phyloP scores from a whole-genome alignment of 2,329 filamentous ascomycete genomes.

The Remersonia thermophila region DNA sequence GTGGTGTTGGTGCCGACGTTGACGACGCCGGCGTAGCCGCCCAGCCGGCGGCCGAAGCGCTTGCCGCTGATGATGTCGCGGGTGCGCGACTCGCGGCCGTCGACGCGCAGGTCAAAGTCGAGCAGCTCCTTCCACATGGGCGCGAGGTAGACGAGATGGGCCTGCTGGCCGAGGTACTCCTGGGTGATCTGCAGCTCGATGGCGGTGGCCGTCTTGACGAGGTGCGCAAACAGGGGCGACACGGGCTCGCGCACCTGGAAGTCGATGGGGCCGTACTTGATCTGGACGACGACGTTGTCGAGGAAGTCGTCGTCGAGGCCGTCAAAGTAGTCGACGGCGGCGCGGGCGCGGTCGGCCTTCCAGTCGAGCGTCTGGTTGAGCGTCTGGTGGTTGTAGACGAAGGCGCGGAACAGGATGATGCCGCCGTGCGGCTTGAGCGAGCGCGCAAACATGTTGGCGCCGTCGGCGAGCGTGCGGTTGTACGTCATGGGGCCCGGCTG shows the following conservation, averaged over 20 bases:
- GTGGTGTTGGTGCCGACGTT: conserved; percentile 55
- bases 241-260: conserved; percentile 59
- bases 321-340: conserved; percentile 54
- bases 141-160: conserved; percentile 54
- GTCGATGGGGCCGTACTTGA: conserved; percentile 64
- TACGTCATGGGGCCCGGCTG: conserved; percentile 59
- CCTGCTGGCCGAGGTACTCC: conserved; percentile 61
- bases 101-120: conserved; percentile 53
- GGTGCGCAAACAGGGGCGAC: conserved; percentile 49
- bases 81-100: conserved; percentile 41
- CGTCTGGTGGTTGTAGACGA: conserved; percentile 48
- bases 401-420: conserved; percentile 58
- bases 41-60: conserved; percentile 42
- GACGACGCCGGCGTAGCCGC: conserved; percentile 54
- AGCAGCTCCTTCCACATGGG: conserved; percentile 58
- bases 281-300: conserved; percentile 58
- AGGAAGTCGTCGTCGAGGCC: conserved; percentile 53
- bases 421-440: conserved; percentile 46
- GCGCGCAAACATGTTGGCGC: conserved; percentile 55
- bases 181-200: conserved; percentile 57
- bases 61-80: conserved; percentile 49
- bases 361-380: conserved; percentile 44
- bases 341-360: conserved; percentile 57
- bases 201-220: conserved; percentile 33
- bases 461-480: conserved; percentile 55